Evolutionary conservation across 495 filamentous ascomycete species (phyloP).

Genomic region (Aspergillus asperescens): DNA sequence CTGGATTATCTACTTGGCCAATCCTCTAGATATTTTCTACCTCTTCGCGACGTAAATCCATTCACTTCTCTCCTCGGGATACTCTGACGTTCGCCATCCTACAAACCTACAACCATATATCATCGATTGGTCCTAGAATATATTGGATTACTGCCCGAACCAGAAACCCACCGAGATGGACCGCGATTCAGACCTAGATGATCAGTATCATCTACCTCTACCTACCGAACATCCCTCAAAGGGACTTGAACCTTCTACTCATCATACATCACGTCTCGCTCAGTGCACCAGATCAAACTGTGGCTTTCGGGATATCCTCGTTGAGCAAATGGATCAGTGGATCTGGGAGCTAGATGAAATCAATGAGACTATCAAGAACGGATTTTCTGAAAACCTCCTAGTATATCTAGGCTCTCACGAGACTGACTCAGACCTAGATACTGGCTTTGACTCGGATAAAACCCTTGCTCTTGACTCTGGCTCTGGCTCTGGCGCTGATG

Average conservation of each 20-base stretch:
- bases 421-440: background rate
- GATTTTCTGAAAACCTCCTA: background rate
- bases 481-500: no score
- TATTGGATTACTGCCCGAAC: background rate
- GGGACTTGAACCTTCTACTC: background rate
- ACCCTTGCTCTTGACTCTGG: no score
- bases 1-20: background rate
- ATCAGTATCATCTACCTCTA: background rate
- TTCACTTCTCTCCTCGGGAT: background rate
- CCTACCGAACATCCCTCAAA: background rate
- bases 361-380: background rate
- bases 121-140: no score
- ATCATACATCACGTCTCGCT: background rate
- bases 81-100: no score
- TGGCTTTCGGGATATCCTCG: background rate
- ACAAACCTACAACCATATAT: no score
- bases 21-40: background rate
- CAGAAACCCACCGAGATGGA: background rate
- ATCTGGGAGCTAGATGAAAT: background rate
- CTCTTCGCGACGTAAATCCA: background rate
- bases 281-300: background rate
- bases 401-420: no score
- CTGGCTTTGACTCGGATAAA: background rate
- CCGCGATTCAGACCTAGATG: background rate
- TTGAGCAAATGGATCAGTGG: background rate